phyloP scores from a whole-genome alignment of 768 basidiomycete genomes.

The Trametes coccinea region DNA sequence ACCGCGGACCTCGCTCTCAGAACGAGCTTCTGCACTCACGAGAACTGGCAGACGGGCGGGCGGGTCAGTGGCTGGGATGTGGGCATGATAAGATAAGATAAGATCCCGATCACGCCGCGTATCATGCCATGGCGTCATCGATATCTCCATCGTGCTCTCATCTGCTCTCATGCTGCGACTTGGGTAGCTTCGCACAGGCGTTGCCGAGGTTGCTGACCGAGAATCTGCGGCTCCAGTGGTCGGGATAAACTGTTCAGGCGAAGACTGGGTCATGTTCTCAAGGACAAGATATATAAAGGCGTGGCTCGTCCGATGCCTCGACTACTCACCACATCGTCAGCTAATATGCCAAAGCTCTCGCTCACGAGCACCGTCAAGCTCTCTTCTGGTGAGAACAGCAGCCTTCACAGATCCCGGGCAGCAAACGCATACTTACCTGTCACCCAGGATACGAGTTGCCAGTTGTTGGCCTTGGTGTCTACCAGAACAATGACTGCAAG shows the following conservation, averaged over 20 bases:
- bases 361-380: constrained; percentile 36
- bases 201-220: too few relatives aligned
- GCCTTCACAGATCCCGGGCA: background rate
- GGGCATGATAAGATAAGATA: constrained; percentile 8
- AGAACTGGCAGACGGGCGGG: too few relatives aligned
- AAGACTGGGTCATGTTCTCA: background rate
- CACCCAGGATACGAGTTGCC: constrained; percentile 57
- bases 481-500: constrained; percentile 59
- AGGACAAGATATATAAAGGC: background rate
- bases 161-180: background rate
- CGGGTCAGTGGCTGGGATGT: too few relatives aligned
- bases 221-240: too few relatives aligned
- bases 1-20: too few relatives aligned
- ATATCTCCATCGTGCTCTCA: background rate
- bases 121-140: too few relatives aligned
- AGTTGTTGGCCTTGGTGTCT: constrained; percentile 68
- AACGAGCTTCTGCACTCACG: too few relatives aligned
- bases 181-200: too few relatives aligned
- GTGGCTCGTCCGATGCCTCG: background rate
- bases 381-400: constrained; percentile 36
- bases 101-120: background rate
- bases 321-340: background rate
- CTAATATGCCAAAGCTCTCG: constrained; percentile 24
- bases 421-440: background rate
- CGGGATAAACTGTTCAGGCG: too few relatives aligned